Evolutionary conservation across 306 rosid species (phyloP), one percentile per base, ranked within the genome.

Genomic region (Abrus precatorius): DNA sequence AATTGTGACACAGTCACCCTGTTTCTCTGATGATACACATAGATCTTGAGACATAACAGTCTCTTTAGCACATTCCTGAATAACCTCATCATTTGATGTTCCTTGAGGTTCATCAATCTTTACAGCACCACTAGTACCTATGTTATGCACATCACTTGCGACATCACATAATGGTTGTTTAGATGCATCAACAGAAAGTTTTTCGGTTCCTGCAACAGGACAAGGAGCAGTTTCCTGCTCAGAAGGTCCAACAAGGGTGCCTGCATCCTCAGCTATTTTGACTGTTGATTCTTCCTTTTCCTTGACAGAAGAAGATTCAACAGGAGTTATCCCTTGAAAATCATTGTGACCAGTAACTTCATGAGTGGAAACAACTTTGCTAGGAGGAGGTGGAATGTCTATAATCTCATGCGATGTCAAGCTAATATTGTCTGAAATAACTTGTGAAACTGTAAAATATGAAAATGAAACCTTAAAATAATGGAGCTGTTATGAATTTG

Each of bases 361-460:
- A 82, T 62, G 78, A 28, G 74, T 52, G 64, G 87, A 76, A 63
- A 79, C 50, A 69, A 28, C 79, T 80, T 76, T 72, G 69, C 83
- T 85, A 82, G 85, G 45, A 84, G 90, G 84, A 60, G 80, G 79
- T 45, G 84, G 73, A 83, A 74, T 85, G 53, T 74, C 84, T n/a
- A 40, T 55, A 38, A 72, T 57, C 69, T 79, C 84, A 78, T 77
- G 69, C 55, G 86, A 54, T 76, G 80, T 76, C 75, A 53, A 76
- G 47, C 81, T 59, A 63, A 32, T 53, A 66, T 77, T 74, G 67
- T 79, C 90, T 5, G 48, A 29, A 52, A 74, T 62, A 88, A 70
- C 78, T 80, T 85, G 84, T 69, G 89, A 84, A 53, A 65, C 96
- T 91, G 86, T 81, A 81, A 83, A 74, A 67, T 81, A 77, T 20